Percentiles rank a stretch among this genome's conserved stretches.
phyloP scores from a whole-genome alignment of 306 rosid genomes.

The Cajanus cajan region DNA sequence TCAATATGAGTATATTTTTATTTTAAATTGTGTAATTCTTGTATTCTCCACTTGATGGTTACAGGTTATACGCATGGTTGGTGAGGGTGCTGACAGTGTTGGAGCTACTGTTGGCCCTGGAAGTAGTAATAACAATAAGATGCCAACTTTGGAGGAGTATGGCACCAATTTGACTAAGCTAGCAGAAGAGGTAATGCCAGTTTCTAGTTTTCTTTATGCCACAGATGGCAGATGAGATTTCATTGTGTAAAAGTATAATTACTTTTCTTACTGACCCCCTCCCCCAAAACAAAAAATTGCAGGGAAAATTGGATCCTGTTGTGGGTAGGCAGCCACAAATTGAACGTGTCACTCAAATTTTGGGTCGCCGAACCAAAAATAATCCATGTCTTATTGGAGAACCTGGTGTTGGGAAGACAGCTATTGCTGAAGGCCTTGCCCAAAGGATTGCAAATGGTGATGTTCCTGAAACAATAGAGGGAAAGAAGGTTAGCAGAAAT shows the following conservation, averaged over 20 bases:
- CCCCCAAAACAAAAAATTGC: not conserved
- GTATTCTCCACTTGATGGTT: not conserved
- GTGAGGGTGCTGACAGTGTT: conserved; percentile 84
- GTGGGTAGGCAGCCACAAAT: conserved; percentile 95
- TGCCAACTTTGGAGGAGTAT: conserved; percentile 87
- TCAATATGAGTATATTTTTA: not conserved
- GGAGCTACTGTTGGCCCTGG: conserved; percentile 76
- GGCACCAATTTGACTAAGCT: conserved; percentile 96
- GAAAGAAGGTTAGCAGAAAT: conserved; percentile 67
- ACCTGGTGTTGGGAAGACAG: conserved; percentile 99
- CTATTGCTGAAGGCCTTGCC: conserved; percentile 96
- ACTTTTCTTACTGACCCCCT: not conserved
- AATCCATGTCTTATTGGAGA: conserved; percentile 97
- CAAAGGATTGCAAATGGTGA: conserved; percentile 90
- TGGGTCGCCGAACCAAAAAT: conserved; percentile 90
- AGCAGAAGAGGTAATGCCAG: conserved; percentile 76
- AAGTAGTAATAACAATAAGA: conserved; percentile 66
- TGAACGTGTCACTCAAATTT: conserved; percentile 91
- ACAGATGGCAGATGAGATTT: conserved; percentile 3
- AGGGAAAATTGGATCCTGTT: conserved; percentile 97
- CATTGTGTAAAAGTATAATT: not conserved
- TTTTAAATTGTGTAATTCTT: not conserved
- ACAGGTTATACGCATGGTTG: conserved; percentile 92
- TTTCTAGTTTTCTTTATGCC: not conserved
- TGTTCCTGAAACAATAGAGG: conserved; percentile 98